Evolutionary conservation across 2,329 filamentous ascomycete genomes (phyloP).

Genomic region (Aulographum hederae): DNA sequence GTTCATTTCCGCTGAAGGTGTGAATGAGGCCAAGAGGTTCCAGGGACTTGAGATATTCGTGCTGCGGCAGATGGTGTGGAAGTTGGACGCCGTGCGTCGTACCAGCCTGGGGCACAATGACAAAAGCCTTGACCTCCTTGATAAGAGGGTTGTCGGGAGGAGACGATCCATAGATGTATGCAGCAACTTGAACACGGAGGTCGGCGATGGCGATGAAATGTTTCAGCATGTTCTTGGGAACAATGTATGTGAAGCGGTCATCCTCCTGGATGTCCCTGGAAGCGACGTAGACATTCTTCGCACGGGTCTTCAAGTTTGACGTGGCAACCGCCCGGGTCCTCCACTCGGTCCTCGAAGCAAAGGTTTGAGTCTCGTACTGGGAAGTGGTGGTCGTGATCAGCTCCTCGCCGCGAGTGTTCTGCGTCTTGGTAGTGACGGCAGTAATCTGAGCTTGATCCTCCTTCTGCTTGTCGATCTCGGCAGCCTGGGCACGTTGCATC

Average conservation of each 20-base stretch:
- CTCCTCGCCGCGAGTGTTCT: slow-evolving; percentile 91
- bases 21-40: slow-evolving; percentile 92
- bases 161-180: slow-evolving; percentile 84
- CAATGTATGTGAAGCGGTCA: slow-evolving; percentile 81
- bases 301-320: slow-evolving; percentile 77
- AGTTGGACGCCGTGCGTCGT: slow-evolving; percentile 83
- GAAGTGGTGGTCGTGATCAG: slow-evolving; percentile 97
- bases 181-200: slow-evolving; percentile 87
- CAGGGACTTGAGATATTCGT: slow-evolving; percentile 71
- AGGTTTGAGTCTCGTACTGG: slow-evolving; percentile 92
- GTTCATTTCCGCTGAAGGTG: slow-evolving; percentile 84
- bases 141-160: slow-evolving; percentile 90
- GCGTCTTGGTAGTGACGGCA: slow-evolving; percentile 93
- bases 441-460: slow-evolving; percentile 93
- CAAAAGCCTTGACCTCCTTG: slow-evolving; percentile 92
- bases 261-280: slow-evolving; percentile 85
- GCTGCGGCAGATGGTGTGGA: slow-evolving; percentile 75
- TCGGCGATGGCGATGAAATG: slow-evolving; percentile 96
- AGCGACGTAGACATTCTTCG: slow-evolving; percentile 98
- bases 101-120: slow-evolving; percentile 94
- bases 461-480: slow-evolving; percentile 97
- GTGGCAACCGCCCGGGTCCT: slow-evolving; percentile 91
- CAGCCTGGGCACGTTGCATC: slow-evolving; percentile 93
- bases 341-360: slow-evolving; percentile 98
- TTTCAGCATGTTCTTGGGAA: slow-evolving; percentile 98